Conservation (phyloP, 2,329 filamentous ascomycete species). For the Exophiala sp. region DNA sequence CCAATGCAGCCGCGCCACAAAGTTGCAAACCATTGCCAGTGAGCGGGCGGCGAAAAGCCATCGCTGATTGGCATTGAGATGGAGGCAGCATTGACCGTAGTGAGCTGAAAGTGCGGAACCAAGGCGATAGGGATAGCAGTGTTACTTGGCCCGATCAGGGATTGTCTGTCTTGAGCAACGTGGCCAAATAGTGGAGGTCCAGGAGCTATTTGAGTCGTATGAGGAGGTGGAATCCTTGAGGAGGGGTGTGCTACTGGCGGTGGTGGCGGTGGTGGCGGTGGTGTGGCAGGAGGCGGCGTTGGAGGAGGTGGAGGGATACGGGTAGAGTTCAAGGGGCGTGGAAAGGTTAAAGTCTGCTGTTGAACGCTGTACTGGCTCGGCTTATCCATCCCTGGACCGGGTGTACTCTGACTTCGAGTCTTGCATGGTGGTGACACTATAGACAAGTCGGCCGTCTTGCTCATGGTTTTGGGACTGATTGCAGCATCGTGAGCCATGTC, state of each 20-base stretch:
- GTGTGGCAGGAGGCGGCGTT: conserved; percentile 12
- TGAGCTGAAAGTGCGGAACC: conserved; percentile 75
- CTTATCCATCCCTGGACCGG: conserved; percentile 1
- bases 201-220: not conserved
- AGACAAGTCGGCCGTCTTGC: conserved; percentile 18
- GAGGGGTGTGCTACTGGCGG: conserved; percentile 1
- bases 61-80: conserved; percentile 71
- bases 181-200: not conserved
- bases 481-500: conserved; percentile 8
- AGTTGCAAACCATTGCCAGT: conserved; percentile 97
- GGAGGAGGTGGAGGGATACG: conserved; percentile 19
- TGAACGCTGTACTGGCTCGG: not conserved
- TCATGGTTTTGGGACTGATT: conserved; percentile 23
- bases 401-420: conserved; percentile 12
- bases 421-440: conserved; percentile 12
- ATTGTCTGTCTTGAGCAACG: conserved; percentile 3
- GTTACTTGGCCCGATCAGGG: conserved; percentile 1
- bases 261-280: conserved; percentile 25
- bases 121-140: conserved; percentile 64
- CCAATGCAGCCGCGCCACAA: conserved; percentile 85
- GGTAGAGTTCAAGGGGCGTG: conserved; percentile 15
- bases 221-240: conserved; percentile 4
- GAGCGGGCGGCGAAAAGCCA: conserved; percentile 75
- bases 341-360: conserved; percentile 6
- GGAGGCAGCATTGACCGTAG: conserved; percentile 71